A percentile compares a stretch with the other conserved stretches of the same genome.
Evolutionary conservation across 179 eudicot genomes (phyloP).

Genomic region (Beta macrorhiza): DNA sequence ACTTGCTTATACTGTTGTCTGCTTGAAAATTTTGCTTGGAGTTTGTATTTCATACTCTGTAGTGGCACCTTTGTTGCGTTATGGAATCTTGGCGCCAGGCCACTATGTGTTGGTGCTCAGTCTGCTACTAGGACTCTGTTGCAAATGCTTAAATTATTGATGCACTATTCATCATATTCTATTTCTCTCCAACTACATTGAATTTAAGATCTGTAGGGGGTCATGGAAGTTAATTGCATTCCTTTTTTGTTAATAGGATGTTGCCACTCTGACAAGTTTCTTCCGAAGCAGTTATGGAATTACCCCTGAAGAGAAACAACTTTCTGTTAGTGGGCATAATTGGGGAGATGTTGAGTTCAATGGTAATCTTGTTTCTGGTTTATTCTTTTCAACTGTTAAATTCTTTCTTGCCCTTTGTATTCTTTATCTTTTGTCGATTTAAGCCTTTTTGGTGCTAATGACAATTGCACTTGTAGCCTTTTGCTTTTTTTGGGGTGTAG

Average conservation of each 20-base stretch:
- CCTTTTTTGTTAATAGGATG: slow-evolving; percentile 54
- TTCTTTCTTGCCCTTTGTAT: not conserved
- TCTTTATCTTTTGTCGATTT: not conserved
- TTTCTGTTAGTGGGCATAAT: slow-evolving; percentile 88
- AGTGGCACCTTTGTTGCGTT: not conserved
- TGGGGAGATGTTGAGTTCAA: slow-evolving; percentile 92
- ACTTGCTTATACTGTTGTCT: not conserved
- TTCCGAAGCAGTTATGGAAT: slow-evolving; percentile 63
- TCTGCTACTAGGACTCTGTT: not conserved
- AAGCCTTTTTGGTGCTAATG: not conserved
- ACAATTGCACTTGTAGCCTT: not conserved
- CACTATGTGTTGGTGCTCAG: not conserved
- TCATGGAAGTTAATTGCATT: not conserved
- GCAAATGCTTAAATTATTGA: not conserved
- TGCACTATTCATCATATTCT: not conserved
- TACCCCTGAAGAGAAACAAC: slow-evolving; percentile 85
- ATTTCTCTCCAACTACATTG: not conserved
- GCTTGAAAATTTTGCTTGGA: not conserved
- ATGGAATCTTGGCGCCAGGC: not conserved
- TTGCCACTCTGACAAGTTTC: slow-evolving; percentile 60
- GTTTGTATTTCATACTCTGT: no score
- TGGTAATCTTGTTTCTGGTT: slow-evolving; percentile 41
- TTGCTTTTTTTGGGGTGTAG: not conserved
- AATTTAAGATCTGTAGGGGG: not conserved
- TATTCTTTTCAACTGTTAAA: not conserved